phyloP scores from a whole-genome alignment of 768 basidiomycete species.

The Auriculariales sp. region DNA sequence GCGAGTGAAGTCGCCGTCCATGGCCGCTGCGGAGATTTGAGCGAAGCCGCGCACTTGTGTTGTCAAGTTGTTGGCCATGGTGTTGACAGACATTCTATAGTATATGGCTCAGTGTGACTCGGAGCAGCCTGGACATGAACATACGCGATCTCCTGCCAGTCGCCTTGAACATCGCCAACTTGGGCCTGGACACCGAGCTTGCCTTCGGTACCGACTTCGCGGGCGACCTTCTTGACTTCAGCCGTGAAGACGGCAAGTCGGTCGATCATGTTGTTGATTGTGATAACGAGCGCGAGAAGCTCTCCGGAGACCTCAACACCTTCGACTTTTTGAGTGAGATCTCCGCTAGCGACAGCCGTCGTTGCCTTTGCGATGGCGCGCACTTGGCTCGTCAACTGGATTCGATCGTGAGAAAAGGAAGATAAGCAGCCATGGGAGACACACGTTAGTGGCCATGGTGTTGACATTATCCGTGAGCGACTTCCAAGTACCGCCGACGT shows the following conservation, averaged over 20 bases:
- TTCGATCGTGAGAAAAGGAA: slow-evolving; percentile 3
- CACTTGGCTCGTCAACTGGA: slow-evolving; percentile 79
- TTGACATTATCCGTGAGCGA: slow-evolving; percentile 86
- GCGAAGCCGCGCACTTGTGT: slow-evolving; percentile 98
- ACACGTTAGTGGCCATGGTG: slow-evolving; percentile 83
- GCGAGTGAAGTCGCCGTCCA: slow-evolving; percentile 95
- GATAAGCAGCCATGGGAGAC: slow-evolving; percentile 14
- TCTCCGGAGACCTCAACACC: slow-evolving; percentile 91
- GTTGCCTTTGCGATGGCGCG: slow-evolving; percentile 88
- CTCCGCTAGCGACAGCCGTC: slow-evolving; percentile 88
- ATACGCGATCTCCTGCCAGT: slow-evolving; percentile 97
- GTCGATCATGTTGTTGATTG: slow-evolving; percentile 85
- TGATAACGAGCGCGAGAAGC: slow-evolving; percentile 90
- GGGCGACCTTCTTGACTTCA: slow-evolving; percentile 87
- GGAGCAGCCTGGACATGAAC: slow-evolving; percentile 16
- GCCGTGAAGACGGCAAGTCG: slow-evolving; percentile 55
- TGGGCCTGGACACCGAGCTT: slow-evolving; percentile 96
- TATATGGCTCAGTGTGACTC: not conserved
- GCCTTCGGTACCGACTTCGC: slow-evolving; percentile 97
- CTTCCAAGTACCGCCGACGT: slow-evolving; percentile 96
- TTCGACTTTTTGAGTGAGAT: slow-evolving; percentile 84
- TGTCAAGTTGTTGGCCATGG: slow-evolving; percentile 93
- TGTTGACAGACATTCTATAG: slow-evolving; percentile 81
- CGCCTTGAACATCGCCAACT: slow-evolving; percentile 91
- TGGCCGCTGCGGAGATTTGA: slow-evolving; percentile 95